Base-by-base conservation (phyloP, 148 eudicot species). In the Mesembryanthemum crystallinum region DNA sequence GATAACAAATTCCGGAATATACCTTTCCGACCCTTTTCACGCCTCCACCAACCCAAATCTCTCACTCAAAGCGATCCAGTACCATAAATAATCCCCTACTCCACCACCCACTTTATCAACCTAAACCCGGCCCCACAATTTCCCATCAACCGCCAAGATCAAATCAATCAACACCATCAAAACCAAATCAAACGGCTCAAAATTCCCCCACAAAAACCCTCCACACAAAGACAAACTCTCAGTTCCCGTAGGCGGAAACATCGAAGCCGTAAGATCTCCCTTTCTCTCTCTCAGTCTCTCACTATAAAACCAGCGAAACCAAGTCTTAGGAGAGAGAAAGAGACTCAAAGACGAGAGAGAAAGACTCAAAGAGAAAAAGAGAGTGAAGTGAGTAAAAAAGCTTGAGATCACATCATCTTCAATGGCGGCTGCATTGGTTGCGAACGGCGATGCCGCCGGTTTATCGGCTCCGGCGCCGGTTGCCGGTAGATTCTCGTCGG, bases 341-440 rank as follows among this genome's bases (percentile, higher is more conserved):
- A 75, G 35, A 66, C 27, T 13, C 23, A 0, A 14, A 25, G 5
- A 8, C 0, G 27, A 29, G 23, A 68, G 74, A 29, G 8, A 30
- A 57, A 24, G 75, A 39, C 5, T 17, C 59, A 18, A 33, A 32
- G 37, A 20, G 63, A 49, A 9, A 52, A 24, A 65, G 59, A 32
- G 39, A 27, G 4, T 63, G 21, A 54, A 63, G 65, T 47, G 59
- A 18, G 3, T 25, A 3, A 35, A 35, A 35, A 6, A 35, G 39
- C 6, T 35, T 6, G 6, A 47, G 62, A 72, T 42, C 70, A 12
- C 42, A 64, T 33, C 23, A 4, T 14, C 33, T n/a, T 51, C 86
- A 35, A 88, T 90, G 91, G 97, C 90, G 69, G 65, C 95, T 69
- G 79, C 87, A 8, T 28, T 82, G 75, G 80, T 83, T 57, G 76